phyloP scores from a whole-genome alignment of 2,329 filamentous ascomycete genomes.

The Ascocoryne sarcoides region DNA sequence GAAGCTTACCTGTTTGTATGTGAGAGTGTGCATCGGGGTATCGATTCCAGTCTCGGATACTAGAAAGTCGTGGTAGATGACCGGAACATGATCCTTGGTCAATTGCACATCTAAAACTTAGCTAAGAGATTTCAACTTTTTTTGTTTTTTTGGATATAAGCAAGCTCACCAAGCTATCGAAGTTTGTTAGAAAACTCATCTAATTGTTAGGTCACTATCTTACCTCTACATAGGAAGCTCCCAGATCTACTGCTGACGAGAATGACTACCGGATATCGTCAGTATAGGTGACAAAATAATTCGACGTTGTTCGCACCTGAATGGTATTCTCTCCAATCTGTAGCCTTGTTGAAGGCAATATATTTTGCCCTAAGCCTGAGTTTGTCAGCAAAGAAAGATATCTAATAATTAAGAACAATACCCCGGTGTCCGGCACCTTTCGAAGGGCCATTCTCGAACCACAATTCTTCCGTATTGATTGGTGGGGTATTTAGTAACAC shows the following conservation, averaged over 20 bases:
- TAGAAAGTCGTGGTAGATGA: conserved; percentile 13
- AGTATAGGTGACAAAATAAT: no score
- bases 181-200: neutral
- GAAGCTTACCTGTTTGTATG: conserved; percentile 5
- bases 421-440: conserved; percentile 9
- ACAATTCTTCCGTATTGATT: neutral
- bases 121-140: neutral
- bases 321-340: conserved; percentile 11
- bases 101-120: conserved; percentile 8
- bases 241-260: conserved; percentile 4
- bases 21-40: conserved; percentile 7
- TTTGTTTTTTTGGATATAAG: neutral
- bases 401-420: neutral
- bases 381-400: neutral
- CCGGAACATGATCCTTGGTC: conserved; percentile 9
- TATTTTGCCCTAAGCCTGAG: conserved; percentile 8
- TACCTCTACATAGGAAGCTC: conserved; percentile 9
- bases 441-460: conserved; percentile 1
- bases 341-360: conserved; percentile 1
- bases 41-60: conserved; percentile 10
- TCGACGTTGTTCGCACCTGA: neutral
- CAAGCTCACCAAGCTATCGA: conserved; percentile 4
- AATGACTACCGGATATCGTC: conserved; percentile 7
- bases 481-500: neutral
- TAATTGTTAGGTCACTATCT: neutral